Percentiles rank a stretch among this genome's conserved stretches.
phyloP scores from a whole-genome alignment of 2,329 filamentous ascomycete species.

The Apiospora saccharicola region DNA sequence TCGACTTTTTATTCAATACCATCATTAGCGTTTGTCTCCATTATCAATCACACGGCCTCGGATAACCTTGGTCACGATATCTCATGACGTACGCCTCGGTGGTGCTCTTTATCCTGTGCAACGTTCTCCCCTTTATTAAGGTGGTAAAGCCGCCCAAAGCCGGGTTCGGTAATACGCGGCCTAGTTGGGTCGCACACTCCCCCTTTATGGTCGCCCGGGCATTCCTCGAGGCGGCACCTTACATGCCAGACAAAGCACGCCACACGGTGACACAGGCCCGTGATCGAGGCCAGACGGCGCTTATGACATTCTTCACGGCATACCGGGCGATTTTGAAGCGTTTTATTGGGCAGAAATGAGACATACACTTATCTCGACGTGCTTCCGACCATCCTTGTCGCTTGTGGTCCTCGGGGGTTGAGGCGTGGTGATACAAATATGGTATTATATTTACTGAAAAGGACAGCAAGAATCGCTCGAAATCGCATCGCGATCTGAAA shows the following conservation, averaged over 20 bases:
- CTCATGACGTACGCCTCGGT: background rate
- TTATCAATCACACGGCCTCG: background rate
- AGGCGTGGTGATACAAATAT: no score
- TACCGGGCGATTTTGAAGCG: background rate
- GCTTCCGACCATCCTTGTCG: no score
- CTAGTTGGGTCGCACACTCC: background rate
- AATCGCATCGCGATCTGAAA: no score
- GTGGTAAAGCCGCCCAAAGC: background rate
- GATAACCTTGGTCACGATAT: background rate
- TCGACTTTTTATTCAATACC: background rate
- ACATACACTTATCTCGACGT: no score
- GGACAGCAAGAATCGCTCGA: no score
- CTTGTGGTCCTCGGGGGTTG: no score
- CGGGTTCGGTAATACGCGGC: background rate
- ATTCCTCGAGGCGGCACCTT: background rate
- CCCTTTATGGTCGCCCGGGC: conserved; percentile 1
- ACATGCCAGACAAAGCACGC: conserved; percentile 18
- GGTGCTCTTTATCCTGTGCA: background rate
- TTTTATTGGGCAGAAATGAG: background rate
- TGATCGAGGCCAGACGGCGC: conserved; percentile 15
- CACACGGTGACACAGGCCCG: conserved; percentile 10
- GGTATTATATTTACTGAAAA: no score
- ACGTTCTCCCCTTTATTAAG: background rate
- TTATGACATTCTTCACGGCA: background rate
- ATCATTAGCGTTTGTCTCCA: background rate